Base-by-base conservation (phyloP, 1,139 yeast genomes). In the Geotrichum armillariae region DNA sequence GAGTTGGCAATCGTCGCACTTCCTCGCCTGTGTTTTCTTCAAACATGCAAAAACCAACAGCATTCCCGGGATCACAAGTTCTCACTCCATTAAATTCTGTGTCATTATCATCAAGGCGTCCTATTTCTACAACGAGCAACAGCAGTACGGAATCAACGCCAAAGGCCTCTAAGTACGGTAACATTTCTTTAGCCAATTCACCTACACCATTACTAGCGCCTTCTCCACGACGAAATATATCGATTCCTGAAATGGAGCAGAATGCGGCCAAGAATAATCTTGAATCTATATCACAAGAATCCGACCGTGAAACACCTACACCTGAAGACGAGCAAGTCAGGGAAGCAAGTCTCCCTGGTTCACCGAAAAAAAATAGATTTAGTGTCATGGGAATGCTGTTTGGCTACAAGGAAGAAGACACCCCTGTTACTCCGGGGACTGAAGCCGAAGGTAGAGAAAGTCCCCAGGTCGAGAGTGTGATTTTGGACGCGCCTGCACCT, bases 331-430 rank as follows among this genome's bases (percentile, higher is more conserved):
- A n/a, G n/a, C n/a, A n/a, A n/a, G 34, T 27, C 36, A 27, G 17
- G 16, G 43, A 40, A 17, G 35, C 48, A 37, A 7, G n/a, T 2
- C 49, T 33, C n/a, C 41, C 47, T 3, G 22, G 6, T 12, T 25
- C 23, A 3, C 27, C 41, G 20, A 46, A 40, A 22, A 33, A 12
- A 8, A 48, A 38, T 33, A 20, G 47, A 25, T 42, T 48, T 25
- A 39, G 51, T 31, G 41, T 42, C 27, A 38, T 48, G 47, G 44
- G 47, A 6, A 22, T 43, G 39, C 32, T 48, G 12, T 42, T 42
- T 25, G 47, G 47, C 7, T 37, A 31, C n/a, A 33, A 23, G 21
- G 17, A 27, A 16, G 41, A 36, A 16, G 32, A 27, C 12, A 33
- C 22, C 12, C 5, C 34, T 31, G 16, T 14, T 5, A 31, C 34